phyloP scores from a whole-genome alignment of 1,139 yeast species.

The Suhomyces atakaporum region DNA sequence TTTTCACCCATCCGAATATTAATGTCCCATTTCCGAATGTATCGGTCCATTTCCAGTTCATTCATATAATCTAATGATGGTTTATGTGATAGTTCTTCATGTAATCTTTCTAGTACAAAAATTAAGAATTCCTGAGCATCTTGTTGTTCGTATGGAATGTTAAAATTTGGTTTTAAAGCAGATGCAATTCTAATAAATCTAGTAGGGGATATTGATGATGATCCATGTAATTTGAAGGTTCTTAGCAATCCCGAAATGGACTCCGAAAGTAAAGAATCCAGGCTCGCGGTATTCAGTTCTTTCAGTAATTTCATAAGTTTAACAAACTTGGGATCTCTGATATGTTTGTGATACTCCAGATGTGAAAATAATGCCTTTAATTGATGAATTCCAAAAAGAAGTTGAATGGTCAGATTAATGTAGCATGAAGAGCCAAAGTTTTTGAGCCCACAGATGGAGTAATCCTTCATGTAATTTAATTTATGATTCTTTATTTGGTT shows the following conservation, averaged over 20 bases:
- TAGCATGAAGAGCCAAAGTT: slow-evolving; percentile 76
- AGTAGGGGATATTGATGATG: slow-evolving; percentile 64
- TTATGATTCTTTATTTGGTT: slow-evolving; percentile 26
- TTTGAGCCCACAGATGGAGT: slow-evolving; percentile 62
- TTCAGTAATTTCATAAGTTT: slow-evolving; percentile 25
- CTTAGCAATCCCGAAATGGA: slow-evolving; percentile 44
- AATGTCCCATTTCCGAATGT: slow-evolving; percentile 36
- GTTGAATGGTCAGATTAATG: slow-evolving; percentile 68
- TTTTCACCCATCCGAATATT: slow-evolving; percentile 35
- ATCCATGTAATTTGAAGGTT: slow-evolving; percentile 56
- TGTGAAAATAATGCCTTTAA: slow-evolving; percentile 45
- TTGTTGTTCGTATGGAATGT: slow-evolving; percentile 73
- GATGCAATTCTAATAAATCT: slow-evolving; percentile 60
- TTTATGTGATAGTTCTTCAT: slow-evolving; percentile 58
- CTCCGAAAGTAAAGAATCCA: slow-evolving; percentile 43
- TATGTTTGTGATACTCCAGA: slow-evolving; percentile 43
- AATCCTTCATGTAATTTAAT: slow-evolving; percentile 41
- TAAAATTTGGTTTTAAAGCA: slow-evolving; percentile 59
- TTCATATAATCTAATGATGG: slow-evolving; percentile 22
- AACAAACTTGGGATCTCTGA: slow-evolving; percentile 35
- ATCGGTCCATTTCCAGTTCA: slow-evolving; percentile 24
- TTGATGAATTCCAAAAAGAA: slow-evolving; percentile 54
- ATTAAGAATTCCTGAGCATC: slow-evolving; percentile 77
- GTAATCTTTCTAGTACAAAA: slow-evolving; percentile 64
- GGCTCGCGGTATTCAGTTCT: slow-evolving; percentile 24